A percentile compares a stretch with the other conserved stretches of the same genome.
Conservation (phyloP, 208 protist species). For the Porcisia hertigi region DNA sequence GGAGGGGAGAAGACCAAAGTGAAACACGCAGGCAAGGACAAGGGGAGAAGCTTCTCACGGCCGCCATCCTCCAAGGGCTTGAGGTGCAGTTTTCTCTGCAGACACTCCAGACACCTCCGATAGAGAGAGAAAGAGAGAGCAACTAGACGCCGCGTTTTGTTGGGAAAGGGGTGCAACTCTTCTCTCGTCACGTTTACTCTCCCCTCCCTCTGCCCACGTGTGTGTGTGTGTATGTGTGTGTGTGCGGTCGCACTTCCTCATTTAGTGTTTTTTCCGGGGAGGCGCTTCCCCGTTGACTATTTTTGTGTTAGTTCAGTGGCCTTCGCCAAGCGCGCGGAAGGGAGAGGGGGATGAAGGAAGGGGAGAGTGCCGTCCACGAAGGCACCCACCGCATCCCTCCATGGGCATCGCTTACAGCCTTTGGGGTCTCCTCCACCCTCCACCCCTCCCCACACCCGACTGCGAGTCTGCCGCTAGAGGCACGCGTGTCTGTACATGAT, state of each 20-base stretch:
- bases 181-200: too few relatives aligned
- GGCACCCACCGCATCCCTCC: background rate
- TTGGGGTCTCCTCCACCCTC: background rate
- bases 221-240: background rate
- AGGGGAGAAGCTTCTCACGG: background rate
- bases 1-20: too few relatives aligned
- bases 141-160: too few relatives aligned
- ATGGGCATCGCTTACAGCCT: background rate
- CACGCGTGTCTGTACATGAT: background rate
- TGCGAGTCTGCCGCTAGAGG: background rate
- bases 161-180: too few relatives aligned
- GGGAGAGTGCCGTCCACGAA: background rate
- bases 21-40: background rate
- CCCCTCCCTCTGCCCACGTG: background rate
- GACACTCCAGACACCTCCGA: background rate
- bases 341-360: background rate
- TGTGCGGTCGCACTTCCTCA: background rate
- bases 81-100: background rate
- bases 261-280: background rate
- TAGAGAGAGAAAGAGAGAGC: background rate
- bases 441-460: background rate
- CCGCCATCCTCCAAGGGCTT: too few relatives aligned
- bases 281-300: background rate
- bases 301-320: background rate
- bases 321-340: background rate